phyloP scores from a whole-genome alignment of 495 filamentous ascomycete species.

The Penicillium pancosmium region DNA sequence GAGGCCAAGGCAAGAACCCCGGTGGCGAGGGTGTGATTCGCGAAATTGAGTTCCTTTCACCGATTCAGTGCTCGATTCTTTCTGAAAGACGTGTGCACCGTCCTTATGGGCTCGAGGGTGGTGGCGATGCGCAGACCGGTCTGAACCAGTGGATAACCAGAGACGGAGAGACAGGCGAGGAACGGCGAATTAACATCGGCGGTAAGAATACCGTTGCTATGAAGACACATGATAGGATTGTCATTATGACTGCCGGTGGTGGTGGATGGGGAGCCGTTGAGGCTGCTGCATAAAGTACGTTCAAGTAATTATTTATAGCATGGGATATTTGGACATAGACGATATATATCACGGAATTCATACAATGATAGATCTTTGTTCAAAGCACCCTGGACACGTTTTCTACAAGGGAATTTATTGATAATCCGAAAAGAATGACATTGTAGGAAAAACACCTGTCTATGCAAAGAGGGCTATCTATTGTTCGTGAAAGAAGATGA shows the following conservation, averaged over 20 bases:
- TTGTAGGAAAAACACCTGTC: not conserved
- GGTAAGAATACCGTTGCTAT: slow-evolving; percentile 93
- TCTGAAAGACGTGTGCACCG: slow-evolving; percentile 84
- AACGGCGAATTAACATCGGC: slow-evolving; percentile 78
- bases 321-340: not conserved
- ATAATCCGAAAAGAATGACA: too few relatives aligned
- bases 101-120: slow-evolving; percentile 90
- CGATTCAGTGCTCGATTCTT: slow-evolving; percentile 86
- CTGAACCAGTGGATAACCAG: slow-evolving; percentile 85
- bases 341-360: too few relatives aligned
- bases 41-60: slow-evolving; percentile 92
- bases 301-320: not conserved
- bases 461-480: not conserved
- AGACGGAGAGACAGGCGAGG: slow-evolving; percentile 53
- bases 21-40: slow-evolving; percentile 91
- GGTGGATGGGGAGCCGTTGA: slow-evolving; percentile 49
- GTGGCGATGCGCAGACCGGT: slow-evolving; percentile 76
- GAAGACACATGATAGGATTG: slow-evolving; percentile 82
- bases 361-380: too few relatives aligned
- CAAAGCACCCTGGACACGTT: too few relatives aligned
- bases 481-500: too few relatives aligned
- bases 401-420: too few relatives aligned
- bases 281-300: slow-evolving; percentile 11
- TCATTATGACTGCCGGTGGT: slow-evolving; percentile 62
- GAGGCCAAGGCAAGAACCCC: slow-evolving; percentile 72